Evolutionary conservation across 257 asterid genomes (phyloP).

Genomic region (Solanum boliviense): DNA sequence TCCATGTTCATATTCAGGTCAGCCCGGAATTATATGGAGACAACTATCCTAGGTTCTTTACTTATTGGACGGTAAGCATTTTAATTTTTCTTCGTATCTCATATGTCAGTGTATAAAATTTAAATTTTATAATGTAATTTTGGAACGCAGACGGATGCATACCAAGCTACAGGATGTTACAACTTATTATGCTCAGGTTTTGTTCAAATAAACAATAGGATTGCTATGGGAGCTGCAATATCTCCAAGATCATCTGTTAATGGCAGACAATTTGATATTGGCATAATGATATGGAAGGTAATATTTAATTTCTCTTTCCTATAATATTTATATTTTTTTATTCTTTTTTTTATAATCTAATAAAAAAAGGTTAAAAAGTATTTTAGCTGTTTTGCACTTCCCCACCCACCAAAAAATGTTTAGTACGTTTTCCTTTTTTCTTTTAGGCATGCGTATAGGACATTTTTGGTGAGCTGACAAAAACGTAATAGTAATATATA

Average conservation of each 20-base stretch:
- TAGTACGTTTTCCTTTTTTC: background rate
- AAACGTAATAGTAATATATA: background rate
- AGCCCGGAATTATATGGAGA: slow-evolving; percentile 86
- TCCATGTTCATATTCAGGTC: slow-evolving; percentile 32
- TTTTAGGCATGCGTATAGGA: background rate
- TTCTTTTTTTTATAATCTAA: background rate
- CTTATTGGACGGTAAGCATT: slow-evolving; percentile 79
- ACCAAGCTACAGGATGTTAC: slow-evolving; percentile 96
- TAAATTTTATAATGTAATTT: background rate
- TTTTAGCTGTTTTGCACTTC: background rate
- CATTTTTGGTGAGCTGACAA: slow-evolving; percentile 1
- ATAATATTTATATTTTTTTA: background rate
- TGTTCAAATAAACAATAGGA: slow-evolving; percentile 73
- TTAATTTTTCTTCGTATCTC: background rate
- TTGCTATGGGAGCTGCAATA: slow-evolving; percentile 94
- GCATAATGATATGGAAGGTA: slow-evolving; percentile 96
- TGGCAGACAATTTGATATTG: slow-evolving; percentile 69
- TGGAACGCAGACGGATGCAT: slow-evolving; percentile 68
- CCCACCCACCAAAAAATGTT: background rate
- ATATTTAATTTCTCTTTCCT: too few species aligned
- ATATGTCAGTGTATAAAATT: background rate
- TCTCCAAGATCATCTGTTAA: slow-evolving; percentile 73
- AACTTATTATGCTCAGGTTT: slow-evolving; percentile 84
- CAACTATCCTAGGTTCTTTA: slow-evolving; percentile 79
- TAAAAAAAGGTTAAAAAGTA: background rate